Conservation (phyloP, 1,284 basidiomycete species). For the Naganishia sp. region DNA sequence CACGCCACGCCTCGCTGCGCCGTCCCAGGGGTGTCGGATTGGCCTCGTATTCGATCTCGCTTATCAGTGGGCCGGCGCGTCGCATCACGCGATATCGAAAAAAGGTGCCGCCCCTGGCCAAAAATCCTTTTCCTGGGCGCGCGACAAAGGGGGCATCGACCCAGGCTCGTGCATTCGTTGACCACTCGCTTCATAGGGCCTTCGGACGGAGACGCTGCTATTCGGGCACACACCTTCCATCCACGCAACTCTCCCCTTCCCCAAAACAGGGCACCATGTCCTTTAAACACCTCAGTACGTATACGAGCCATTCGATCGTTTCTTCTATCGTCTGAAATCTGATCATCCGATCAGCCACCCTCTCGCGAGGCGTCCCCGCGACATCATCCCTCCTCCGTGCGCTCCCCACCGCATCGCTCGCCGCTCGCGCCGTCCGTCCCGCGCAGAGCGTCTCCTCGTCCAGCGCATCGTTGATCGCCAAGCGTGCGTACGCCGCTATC, state of each 20-base stretch:
- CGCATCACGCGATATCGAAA: slow-evolving; percentile 21
- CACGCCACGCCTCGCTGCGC: too few relatives aligned
- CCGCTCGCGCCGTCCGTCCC: slow-evolving; percentile 22
- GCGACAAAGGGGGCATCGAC: too few relatives aligned
- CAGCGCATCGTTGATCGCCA: slow-evolving; percentile 11
- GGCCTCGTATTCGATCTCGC: not conserved
- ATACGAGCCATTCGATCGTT: not conserved
- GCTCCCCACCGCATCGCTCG: slow-evolving; percentile 22
- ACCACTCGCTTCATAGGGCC: not conserved
- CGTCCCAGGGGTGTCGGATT: too few relatives aligned
- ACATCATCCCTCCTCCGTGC: slow-evolving; percentile 34
- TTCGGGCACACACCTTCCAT: not conserved
- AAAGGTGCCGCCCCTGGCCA: not conserved
- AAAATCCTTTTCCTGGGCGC: not conserved
- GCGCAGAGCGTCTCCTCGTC: slow-evolving; percentile 8
- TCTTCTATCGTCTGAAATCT: not conserved
- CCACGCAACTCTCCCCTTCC: not conserved
- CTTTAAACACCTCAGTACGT: slow-evolving; percentile 25
- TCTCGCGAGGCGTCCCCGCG: slow-evolving; percentile 26
- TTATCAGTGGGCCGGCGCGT: slow-evolving; percentile 9
- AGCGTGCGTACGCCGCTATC: slow-evolving; percentile 23
- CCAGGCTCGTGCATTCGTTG: not conserved
- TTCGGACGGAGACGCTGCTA: not conserved
- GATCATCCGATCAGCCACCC: slow-evolving; percentile 6
- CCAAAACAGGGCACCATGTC: slow-evolving; percentile 10